A percentile compares a stretch with the other conserved stretches of the same genome.
These are phyloP conservation scores for Cicer pinnatifidum DNA, from an alignment of 306 rosid genomes.

Conservation along the genomic window DNA sequence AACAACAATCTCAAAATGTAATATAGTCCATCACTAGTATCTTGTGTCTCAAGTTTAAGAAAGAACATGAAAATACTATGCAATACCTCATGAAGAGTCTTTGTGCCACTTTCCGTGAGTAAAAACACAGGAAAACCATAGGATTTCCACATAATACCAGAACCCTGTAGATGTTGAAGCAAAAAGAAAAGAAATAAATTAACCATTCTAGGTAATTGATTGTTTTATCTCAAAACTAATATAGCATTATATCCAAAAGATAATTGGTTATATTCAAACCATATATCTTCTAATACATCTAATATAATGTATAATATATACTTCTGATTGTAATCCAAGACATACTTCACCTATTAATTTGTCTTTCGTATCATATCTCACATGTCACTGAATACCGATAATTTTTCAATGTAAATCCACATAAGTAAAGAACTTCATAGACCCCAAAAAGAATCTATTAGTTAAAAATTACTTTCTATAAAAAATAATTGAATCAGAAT, in stretches of 20 bases:
- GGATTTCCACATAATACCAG: constrained; percentile 78
- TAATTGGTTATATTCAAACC: constrained; percentile 3
- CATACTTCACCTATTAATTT: constrained; percentile 3
- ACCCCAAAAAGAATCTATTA: constrained; percentile 11
- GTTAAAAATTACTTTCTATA: constrained; percentile 22
- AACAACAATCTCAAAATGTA: constrained; percentile 30
- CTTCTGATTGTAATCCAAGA: constrained; percentile 27
- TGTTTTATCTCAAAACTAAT: constrained; percentile 28
- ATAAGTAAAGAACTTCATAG: constrained; percentile 12
- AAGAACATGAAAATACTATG: constrained; percentile 36
- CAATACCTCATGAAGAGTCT: constrained; percentile 69
- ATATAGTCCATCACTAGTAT: constrained; percentile 16
- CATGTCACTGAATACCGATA: constrained; percentile 25
- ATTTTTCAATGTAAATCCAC: constrained; percentile 1
- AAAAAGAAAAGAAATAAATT: constrained; percentile 2
- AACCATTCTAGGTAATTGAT: constrained; percentile 15
- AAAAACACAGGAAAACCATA: constrained; percentile 81
- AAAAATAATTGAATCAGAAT: constrained; percentile 33
- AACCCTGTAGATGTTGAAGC: constrained; percentile 66
- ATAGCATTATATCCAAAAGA: constrained; percentile 36
- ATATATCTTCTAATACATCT: constrained; percentile 15
- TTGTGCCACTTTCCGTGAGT: constrained; percentile 64
- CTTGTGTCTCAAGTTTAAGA: not conserved
- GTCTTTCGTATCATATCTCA: not conserved
- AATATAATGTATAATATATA: constrained; percentile 25